These are phyloP conservation scores for Scheffersomyces coipomensis DNA, from an alignment of 805 yeast genomes.

Conservation along the genomic window DNA sequence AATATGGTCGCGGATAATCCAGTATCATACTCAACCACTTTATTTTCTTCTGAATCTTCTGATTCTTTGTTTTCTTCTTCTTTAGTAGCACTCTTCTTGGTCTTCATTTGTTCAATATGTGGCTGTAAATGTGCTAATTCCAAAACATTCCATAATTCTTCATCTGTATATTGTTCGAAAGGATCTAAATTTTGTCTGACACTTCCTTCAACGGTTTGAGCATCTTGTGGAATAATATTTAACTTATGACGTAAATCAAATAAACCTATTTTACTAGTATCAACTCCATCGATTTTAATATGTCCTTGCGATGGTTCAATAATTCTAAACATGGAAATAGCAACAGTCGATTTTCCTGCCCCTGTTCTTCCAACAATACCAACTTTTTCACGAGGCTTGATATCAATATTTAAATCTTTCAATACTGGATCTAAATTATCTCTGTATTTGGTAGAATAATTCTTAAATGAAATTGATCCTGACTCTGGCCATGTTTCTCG, in stretches of 20 bases:
- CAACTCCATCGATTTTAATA: conserved; percentile 67
- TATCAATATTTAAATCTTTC: conserved; percentile 59
- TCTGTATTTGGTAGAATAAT: conserved; percentile 81
- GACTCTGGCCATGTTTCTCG: conserved; percentile 65
- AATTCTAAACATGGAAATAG: conserved; percentile 79
- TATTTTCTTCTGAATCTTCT: conserved; percentile 22
- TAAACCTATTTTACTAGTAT: conserved; percentile 69
- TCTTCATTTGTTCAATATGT: conserved; percentile 54
- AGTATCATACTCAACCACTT: conserved; percentile 3
- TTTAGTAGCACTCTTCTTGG: conserved; percentile 8
- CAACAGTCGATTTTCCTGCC: conserved; percentile 88
- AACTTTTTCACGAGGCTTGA: conserved; percentile 75
- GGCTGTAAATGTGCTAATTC: conserved; percentile 73
- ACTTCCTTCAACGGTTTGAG: conserved; percentile 87
- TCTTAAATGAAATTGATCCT: conserved; percentile 64
- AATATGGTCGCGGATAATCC: conserved; percentile 28
- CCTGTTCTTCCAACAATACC: conserved; percentile 98
- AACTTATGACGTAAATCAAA: conserved; percentile 72
- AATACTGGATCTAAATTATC: conserved; percentile 79
- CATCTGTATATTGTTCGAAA: conserved; percentile 60
- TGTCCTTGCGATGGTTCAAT: conserved; percentile 74
- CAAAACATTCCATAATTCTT: conserved; percentile 74
- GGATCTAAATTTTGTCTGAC: conserved; percentile 88
- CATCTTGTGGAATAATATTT: conserved; percentile 91
- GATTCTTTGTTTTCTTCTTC: conserved; percentile 14